Evolutionary conservation across 2,329 filamentous ascomycete genomes (phyloP), one percentile per base, ranked within the genome.

Genomic region (Colletotrichum musicola): DNA sequence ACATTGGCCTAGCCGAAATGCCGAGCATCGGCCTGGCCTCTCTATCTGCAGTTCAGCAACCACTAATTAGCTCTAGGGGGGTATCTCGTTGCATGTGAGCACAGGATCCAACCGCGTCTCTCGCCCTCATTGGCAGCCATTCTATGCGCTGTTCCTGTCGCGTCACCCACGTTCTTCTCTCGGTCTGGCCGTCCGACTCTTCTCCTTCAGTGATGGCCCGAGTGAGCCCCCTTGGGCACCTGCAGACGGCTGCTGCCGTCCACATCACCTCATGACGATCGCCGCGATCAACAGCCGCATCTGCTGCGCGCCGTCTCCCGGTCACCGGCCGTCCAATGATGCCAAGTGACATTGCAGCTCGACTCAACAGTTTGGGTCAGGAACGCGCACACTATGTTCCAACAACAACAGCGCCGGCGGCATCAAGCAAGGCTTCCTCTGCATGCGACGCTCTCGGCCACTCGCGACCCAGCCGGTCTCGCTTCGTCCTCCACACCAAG

Each of bases 61-160:
- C 61, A 64, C 47, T 64, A 35, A 35, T 35, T 35, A 4, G 30
- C 30, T 35, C 30, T 10, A 35, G 10, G 54, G 57, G 61, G 55
- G 54, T 68, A 68, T 68, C 61, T 65, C 35, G 35, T 69, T 69
- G 56, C 66, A 68, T 69, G 63, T 53, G 66, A 30, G 56, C 63
- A 66, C 63, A 58, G 6, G 58, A 53, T 46, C n/a, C 55, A 51
- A 67, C 20, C 56, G 27, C 46, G 38, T 62, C 27, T 50, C 51
- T 53, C 51, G 50, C 40, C 46, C 47, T 62, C 57, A 62, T 62
- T 69, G 56, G 62, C 63, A 57, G 44, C 49, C 65, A 57, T 38
- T 46, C 53, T 38, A 16, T 22, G 18, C 20, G 25, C 44, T 51
- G 35, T 56, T 25, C 38, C 40, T 61, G 66, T 56, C 44, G 66